These are phyloP conservation scores for Acanthamoeba castellanii DNA, from an alignment of 208 protist genomes.

Conservation along the genomic window DNA sequence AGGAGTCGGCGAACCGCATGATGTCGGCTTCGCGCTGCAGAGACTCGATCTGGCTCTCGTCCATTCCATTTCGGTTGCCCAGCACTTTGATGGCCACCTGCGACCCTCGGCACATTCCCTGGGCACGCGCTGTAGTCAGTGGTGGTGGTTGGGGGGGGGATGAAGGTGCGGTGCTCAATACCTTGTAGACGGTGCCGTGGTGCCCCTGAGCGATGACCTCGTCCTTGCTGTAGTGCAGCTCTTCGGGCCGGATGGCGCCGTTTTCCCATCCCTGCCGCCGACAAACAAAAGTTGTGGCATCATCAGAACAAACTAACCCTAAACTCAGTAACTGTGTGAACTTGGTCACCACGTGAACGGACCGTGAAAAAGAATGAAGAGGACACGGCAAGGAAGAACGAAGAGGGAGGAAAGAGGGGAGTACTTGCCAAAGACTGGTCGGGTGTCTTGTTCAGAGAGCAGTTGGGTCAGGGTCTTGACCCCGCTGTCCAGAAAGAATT, in stretches of 20 bases:
- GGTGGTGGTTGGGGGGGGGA: no score
- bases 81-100: constrained; percentile 12
- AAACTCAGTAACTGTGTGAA: no score
- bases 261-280: not conserved
- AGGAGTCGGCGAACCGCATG: not conserved
- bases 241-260: not conserved
- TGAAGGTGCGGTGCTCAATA: no score
- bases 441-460: no score
- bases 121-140: no score
- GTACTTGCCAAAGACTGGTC: no score
- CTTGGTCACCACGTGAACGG: no score
- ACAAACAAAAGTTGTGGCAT: not conserved
- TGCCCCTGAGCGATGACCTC: not conserved
- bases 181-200: constrained; percentile 27
- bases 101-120: not conserved
- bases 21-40: constrained; percentile 14
- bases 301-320: no score
- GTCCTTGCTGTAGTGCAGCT: not conserved
- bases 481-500: not conserved
- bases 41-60: not conserved
- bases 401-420: no score
- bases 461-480: not conserved
- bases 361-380: no score
- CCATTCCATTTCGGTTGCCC: not conserved
- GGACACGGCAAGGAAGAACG: no score